Evolutionary conservation across 257 asterid species (phyloP), one percentile per base, ranked within the genome.

Genomic region (Parsonsia alboflavescens): DNA sequence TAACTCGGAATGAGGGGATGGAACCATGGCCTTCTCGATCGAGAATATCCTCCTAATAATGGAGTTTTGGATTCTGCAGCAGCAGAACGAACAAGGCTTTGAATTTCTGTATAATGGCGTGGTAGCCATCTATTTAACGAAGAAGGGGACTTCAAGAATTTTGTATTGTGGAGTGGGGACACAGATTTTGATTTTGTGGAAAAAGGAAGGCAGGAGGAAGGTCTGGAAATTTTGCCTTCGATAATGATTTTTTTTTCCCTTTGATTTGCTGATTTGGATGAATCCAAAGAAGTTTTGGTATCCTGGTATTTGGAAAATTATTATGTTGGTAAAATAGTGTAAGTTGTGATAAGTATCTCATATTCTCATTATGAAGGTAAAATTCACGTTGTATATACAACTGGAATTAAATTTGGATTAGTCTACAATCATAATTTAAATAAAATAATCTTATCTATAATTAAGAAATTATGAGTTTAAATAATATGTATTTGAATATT

Each of bases 21-120:
- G 68, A 72, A 26, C 77, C 92, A 87, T 87, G 52, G 53, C 77
- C 71, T 49, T 44, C 10, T 19, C 48, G 62, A 50, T 62, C 7
- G 17, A 48, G 1, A 16, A 36, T 54, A 2, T 33, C 49, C 0
- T 21, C 9, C 66, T 33, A 24, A 1, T 10, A 10, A 2, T 24
- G 70, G 63, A 41, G 21, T 57, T 10, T 16, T 33, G 56, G 62
- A 61, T n/a, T 26, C 45, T 5, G 16, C 7, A 39, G 22, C 19
- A 70, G 36, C 15, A 42, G 45, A 26, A n/a, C n/a, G n/a, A n/a
- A n/a, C n/a, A 21, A 53, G 68, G 57, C 22, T 71, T 53, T 68
- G 68, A 70, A 74, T 56, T 50, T 63, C 39, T 59, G 48, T 22
- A 10, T 48, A 33, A 13, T 42, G 75, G 39, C 69, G 73, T 26